Evolutionary conservation across 257 asterid species (phyloP), one percentile per base, ranked within the genome.

Genomic region (Henckelia pumila): DNA sequence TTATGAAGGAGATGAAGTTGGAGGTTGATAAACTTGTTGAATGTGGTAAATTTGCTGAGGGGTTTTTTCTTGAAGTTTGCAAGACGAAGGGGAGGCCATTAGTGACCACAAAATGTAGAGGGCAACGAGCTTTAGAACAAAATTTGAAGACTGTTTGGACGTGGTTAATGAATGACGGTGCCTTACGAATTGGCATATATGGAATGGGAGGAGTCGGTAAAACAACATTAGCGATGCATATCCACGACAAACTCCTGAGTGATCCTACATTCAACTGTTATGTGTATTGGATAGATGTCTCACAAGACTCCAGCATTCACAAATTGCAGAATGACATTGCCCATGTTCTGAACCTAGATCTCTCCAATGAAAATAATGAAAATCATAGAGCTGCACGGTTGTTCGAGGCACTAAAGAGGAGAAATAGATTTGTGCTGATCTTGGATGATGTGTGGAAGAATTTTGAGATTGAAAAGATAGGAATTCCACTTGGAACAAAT

Each of bases 221-320:
- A 63, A 77, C 81, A 6, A 73, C 71, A 10, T 26, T 77, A 5
- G 82, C 76, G 17, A 77, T 28, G 71, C 71, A 20, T 26, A 74
- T 66, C 65, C 72, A 70, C 49, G 72, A 77, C 32, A 35, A 69
- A 40, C 64, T 77, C n/a, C 66, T 69, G 17, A 67, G 20, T 33
- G 71, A 73, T 49, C 59, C 70, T 60, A 33, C 74, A 32, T 62
- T 52, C 64, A 53, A 32, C 11, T 66, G 64, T 66, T 74, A 53
- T 47, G 70, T 78, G 9, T 61, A 61, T 35, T 74, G 79, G 82
- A 59, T 70, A 25, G 28, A 30, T 17, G 60, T 74, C 65, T 74
- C 79, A 25, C 76, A 73, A 44, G 71, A 74, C 33, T 28, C 61
- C 22, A 66, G 9, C 58, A 56, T 57, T 47, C 66, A 29, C 59